Base-by-base conservation (phyloP, 768 basidiomycete genomes). In the Pulveroboletus sp. region DNA sequence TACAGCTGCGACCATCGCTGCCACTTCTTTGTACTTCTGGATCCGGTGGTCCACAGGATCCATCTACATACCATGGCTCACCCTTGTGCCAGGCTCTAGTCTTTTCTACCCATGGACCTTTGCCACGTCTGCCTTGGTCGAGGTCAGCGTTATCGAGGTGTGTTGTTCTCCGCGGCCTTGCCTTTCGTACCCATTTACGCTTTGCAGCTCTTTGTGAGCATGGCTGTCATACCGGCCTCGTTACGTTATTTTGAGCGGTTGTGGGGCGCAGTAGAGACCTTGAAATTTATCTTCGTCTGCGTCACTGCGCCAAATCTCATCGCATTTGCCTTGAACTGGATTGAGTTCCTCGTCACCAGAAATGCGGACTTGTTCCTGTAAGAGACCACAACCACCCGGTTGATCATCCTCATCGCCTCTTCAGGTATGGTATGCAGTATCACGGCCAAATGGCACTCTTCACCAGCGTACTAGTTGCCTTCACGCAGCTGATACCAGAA, bases 401-500 rank as follows among this genome's bases (percentile, higher is more conserved):
- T 35, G 43, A 48, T 39, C 50, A 41, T n/a, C 41, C 41, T 36
- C 58, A 50, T 44, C 58, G 55, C 30, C 42, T 59, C 39, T 28
- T 48, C 49, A 96, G 95, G 39, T 91, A 87, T 69, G 90, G 85
- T 33, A 86, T 90, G 79, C 75, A 80, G 39, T 96, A 95, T 64
- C 92, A 89, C 61, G 96, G 96, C 38, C 87, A 93, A 69, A 92
- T 89, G 79, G 88, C 91, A 6, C 75, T 99, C 17, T 91, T 96
- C 61, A 85, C 84, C 44, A 86, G 85, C 3, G 75, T 94, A 54
- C 75, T 99, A 32, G 96, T 99, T 47, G 95, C 94, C 6, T 97
- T 97, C 71, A 98, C 94, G 4, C 96, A 99, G 68, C 70, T 96
- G 47, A 98, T 98, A 58, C 95, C 95, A 30, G 96, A 99, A 69